Evolutionary conservation across 2,329 filamentous ascomycete species (phyloP).

Genomic region (Phyllosticta ampelicida): DNA sequence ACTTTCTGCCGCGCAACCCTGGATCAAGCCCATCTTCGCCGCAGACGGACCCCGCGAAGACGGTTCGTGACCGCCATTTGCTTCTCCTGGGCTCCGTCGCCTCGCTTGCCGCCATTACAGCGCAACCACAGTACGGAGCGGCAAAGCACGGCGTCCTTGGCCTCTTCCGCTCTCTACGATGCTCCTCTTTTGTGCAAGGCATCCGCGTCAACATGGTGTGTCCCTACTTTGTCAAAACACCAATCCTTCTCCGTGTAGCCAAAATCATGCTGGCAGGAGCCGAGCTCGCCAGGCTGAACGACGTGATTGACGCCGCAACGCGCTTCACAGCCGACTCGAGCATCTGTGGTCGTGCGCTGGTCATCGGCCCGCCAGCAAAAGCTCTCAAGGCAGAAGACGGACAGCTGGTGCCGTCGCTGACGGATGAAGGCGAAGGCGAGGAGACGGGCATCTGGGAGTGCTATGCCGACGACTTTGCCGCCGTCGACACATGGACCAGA

Average conservation of each 20-base stretch:
- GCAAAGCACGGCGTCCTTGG: slow-evolving; percentile 58
- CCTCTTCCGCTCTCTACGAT: slow-evolving; percentile 49
- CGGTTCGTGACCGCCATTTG: slow-evolving; percentile 46
- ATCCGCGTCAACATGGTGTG: slow-evolving; percentile 55
- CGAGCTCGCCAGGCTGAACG: slow-evolving; percentile 41
- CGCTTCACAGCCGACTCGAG: slow-evolving; percentile 49
- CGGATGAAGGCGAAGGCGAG: slow-evolving; percentile 16
- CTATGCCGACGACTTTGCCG: slow-evolving; percentile 48
- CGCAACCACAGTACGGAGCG: slow-evolving; percentile 44
- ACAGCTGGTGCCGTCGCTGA: slow-evolving; percentile 11
- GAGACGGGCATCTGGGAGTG: slow-evolving; percentile 48
- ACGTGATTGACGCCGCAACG: slow-evolving; percentile 55
- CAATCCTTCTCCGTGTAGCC: slow-evolving; percentile 41
- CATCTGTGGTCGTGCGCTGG: slow-evolving; percentile 47
- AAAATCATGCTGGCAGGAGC: slow-evolving; percentile 47
- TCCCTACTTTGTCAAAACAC: slow-evolving; percentile 56
- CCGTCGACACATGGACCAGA: slow-evolving; percentile 45
- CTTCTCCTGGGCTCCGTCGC: slow-evolving; percentile 55
- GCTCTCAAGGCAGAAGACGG: slow-evolving; percentile 34
- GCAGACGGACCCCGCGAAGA: slow-evolving; percentile 16
- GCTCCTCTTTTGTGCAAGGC: slow-evolving; percentile 37
- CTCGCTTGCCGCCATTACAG: slow-evolving; percentile 33
- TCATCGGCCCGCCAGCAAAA: slow-evolving; percentile 46
- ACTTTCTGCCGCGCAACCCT: slow-evolving; percentile 45
- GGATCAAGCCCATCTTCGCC: slow-evolving; percentile 22